Percentiles rank a stretch among this genome's conserved stretches.
These are phyloP conservation scores for Suillus spraguei DNA, from an alignment of 768 basidiomycete genomes.

Conservation along the genomic window DNA sequence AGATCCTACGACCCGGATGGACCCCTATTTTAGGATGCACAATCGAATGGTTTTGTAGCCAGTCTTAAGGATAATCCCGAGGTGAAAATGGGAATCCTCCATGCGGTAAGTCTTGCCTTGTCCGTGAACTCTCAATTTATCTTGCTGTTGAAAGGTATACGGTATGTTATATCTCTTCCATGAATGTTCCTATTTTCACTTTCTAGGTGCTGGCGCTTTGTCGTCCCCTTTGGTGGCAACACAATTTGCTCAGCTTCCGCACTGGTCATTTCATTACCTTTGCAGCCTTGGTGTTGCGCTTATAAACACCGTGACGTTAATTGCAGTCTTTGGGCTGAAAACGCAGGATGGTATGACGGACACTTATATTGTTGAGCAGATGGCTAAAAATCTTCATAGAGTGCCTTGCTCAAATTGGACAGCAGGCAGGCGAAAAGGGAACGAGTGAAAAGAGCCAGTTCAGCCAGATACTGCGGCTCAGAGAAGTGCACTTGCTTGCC, in stretches of 20 bases:
- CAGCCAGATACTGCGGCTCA: constrained; percentile 47
- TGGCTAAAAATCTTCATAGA: constrained; percentile 27
- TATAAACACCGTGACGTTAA: constrained; percentile 51
- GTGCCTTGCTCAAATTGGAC: constrained; percentile 39
- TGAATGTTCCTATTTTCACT: not conserved
- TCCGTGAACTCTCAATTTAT: not conserved
- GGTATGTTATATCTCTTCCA: not conserved
- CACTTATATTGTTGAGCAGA: not conserved
- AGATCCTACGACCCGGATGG: not conserved
- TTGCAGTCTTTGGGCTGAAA: constrained; percentile 62
- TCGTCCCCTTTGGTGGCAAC: constrained; percentile 56
- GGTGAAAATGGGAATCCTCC: constrained; percentile 44
- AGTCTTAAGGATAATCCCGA: constrained; percentile 40
- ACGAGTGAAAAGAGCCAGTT: constrained; percentile 40
- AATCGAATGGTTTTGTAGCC: constrained; percentile 48
- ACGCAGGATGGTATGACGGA: constrained; percentile 59
- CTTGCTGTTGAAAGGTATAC: not conserved
- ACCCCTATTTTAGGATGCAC: constrained; percentile 40
- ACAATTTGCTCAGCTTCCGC: constrained; percentile 43
- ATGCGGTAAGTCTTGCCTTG: constrained; percentile 35
- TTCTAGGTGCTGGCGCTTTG: constrained; percentile 48
- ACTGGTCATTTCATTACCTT: constrained; percentile 45
- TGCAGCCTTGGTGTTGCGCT: constrained; percentile 68
- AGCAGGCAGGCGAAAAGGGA: constrained; percentile 26
- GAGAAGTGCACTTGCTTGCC: constrained; percentile 47